Percentiles rank a stretch among this genome's conserved stretches.
Evolutionary conservation across 139 green algal genomes (phyloP).

Genomic region (Chlorella sp.): DNA sequence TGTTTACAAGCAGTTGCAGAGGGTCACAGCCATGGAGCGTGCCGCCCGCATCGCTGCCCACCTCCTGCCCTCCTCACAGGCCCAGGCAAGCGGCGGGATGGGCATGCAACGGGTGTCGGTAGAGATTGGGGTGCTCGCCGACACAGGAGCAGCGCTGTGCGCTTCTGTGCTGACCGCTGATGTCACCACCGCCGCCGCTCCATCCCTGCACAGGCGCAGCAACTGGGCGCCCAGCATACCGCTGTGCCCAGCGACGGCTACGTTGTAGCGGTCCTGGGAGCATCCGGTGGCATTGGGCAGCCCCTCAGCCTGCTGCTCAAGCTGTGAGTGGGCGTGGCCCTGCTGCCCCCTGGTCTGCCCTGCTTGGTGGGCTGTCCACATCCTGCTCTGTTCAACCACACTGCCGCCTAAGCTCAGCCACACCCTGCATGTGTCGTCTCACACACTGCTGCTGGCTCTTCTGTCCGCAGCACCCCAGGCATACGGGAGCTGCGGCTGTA

Average conservation of each 20-base stretch:
- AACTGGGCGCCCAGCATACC: neutral
- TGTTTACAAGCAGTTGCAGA: no score
- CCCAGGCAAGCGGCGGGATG: neutral
- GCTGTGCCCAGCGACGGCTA: neutral
- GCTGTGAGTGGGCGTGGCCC: slow-evolving; percentile 44
- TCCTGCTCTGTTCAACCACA: neutral
- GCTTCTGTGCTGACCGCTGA: neutral
- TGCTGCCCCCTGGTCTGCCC: neutral
- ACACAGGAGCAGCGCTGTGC: neutral
- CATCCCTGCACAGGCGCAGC: neutral
- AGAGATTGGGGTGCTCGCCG: neutral
- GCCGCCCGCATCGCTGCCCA: slow-evolving; percentile 4
- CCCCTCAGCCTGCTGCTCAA: slow-evolving; percentile 90
- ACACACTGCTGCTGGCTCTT: no score
- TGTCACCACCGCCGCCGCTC: no score
- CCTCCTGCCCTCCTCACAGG: neutral
- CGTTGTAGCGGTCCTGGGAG: slow-evolving; percentile 81
- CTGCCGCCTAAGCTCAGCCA: neutral
- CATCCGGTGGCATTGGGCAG: slow-evolving; percentile 89
- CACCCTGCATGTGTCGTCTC: neutral
- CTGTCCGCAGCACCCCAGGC: neutral
- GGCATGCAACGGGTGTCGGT: neutral
- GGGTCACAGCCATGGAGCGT: neutral
- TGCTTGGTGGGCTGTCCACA: neutral
- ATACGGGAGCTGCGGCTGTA: slow-evolving; percentile 89